Conservation (phyloP, 345 rosid genomes). For the Melaleuca quinquenervia region DNA sequence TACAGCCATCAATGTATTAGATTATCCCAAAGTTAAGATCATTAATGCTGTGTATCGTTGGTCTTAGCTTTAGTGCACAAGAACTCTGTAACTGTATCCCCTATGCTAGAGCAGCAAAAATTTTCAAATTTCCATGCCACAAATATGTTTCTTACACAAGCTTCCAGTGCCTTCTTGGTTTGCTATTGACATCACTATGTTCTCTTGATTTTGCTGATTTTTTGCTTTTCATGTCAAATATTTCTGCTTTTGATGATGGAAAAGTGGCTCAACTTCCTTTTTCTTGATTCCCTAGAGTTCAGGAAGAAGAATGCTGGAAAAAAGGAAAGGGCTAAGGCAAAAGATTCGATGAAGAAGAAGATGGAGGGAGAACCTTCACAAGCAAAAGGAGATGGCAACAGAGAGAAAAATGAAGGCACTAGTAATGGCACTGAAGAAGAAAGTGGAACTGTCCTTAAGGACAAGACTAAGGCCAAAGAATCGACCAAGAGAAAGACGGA, state of each 20-base stretch:
- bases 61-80: neutral
- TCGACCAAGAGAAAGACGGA: slow-evolving; percentile 29
- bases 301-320: slow-evolving; percentile 44
- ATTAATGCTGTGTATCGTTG: neutral
- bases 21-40: neutral
- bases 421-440: neutral
- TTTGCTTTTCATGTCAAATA: neutral
- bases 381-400: neutral
- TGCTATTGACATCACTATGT: neutral
- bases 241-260: neutral
- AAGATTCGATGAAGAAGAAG: slow-evolving; percentile 43
- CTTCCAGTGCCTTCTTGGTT: neutral
- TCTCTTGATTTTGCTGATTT: neutral
- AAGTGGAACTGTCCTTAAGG: neutral
- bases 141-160: neutral
- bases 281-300: slow-evolving; percentile 32
- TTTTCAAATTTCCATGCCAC: neutral
- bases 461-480: slow-evolving; percentile 45
- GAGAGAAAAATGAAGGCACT: neutral
- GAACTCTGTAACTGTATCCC: neutral
- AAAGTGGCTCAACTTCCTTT: neutral
- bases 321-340: slow-evolving; percentile 35
- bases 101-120: neutral
- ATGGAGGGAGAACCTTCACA: slow-evolving; percentile 4
- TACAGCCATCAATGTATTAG: neutral